Conservation (phyloP, 1,139 yeast genomes). For the Saccharomyces pastorianus region DNA sequence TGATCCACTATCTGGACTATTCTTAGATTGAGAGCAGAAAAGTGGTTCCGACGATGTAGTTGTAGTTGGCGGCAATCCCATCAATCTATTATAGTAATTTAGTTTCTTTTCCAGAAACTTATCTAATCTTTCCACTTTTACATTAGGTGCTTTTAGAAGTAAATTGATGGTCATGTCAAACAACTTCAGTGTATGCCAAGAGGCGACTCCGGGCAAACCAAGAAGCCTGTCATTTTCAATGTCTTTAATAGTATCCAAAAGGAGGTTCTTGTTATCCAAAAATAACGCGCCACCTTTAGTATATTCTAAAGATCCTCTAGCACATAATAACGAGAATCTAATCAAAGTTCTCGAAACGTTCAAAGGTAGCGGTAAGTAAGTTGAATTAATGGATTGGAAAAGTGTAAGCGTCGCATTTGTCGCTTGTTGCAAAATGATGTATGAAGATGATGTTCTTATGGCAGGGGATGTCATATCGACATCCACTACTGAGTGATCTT, state of each 20-base stretch:
- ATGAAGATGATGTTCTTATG: slow-evolving; percentile 35
- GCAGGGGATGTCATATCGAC: slow-evolving; percentile 33
- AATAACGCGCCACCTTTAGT: slow-evolving; percentile 76
- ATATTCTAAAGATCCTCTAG: slow-evolving; percentile 74
- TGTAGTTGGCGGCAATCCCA: slow-evolving; percentile 19
- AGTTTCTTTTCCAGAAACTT: slow-evolving; percentile 24
- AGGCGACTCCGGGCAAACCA: slow-evolving; percentile 53
- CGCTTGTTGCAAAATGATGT: slow-evolving; percentile 68
- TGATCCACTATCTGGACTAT: neutral
- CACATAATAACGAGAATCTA: slow-evolving; percentile 59
- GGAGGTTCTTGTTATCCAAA: slow-evolving; percentile 54
- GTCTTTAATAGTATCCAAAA: slow-evolving; percentile 43
- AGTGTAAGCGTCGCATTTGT: slow-evolving; percentile 59
- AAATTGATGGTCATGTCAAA: slow-evolving; percentile 52
- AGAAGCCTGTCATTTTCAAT: slow-evolving; percentile 44
- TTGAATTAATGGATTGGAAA: slow-evolving; percentile 39
- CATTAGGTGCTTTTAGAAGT: slow-evolving; percentile 33
- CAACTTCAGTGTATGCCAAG: slow-evolving; percentile 47
- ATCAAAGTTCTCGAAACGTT: slow-evolving; percentile 65
- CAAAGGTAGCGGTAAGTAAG: slow-evolving; percentile 57
- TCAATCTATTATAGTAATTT: slow-evolving; percentile 23
- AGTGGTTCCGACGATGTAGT: neutral
- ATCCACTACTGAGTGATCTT: slow-evolving; percentile 2
- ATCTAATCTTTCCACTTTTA: slow-evolving; percentile 25
- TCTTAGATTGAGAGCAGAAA: neutral